Evolutionary conservation across 148 eudicot species (phyloP).

Genomic region (Fallopia convolvulus): DNA sequence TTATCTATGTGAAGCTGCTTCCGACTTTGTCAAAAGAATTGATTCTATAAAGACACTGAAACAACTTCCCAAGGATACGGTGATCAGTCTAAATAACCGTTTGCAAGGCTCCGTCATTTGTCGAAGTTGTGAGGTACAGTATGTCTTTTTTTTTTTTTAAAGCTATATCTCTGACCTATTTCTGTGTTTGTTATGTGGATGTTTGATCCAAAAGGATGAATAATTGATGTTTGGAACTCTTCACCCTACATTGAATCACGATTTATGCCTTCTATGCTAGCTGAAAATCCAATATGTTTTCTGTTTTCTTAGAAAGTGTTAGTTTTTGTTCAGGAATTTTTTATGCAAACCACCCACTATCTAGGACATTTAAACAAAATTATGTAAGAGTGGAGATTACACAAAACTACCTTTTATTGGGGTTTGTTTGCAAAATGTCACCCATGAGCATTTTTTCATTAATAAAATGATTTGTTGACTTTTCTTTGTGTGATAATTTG

Average conservation of each 20-base stretch:
- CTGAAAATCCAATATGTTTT: not conserved
- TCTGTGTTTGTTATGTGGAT: not conserved
- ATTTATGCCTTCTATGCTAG: not conserved
- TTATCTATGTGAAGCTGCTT: slow-evolving; percentile 45
- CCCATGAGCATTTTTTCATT: not conserved
- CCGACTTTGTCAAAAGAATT: slow-evolving; percentile 34
- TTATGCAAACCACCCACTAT: not conserved
- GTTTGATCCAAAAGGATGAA: not conserved
- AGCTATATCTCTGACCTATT: not conserved
- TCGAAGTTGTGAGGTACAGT: slow-evolving; percentile 57
- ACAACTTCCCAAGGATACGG: slow-evolving; percentile 46
- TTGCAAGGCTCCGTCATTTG: slow-evolving; percentile 67
- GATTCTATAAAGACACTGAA: slow-evolving; percentile 50
- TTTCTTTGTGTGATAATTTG: not conserved
- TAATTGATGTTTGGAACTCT: not conserved
- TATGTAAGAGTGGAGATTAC: not conserved
- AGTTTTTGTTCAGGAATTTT: not conserved
- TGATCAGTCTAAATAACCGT: slow-evolving; percentile 36
- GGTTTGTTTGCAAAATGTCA: not conserved
- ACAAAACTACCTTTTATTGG: not conserved
- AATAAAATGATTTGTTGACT: not conserved
- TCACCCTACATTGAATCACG: not conserved
- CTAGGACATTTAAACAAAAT: not conserved
- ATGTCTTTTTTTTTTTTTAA: slow-evolving; percentile 17
- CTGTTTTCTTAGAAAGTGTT: not conserved